Percentiles rank a stretch among this genome's conserved stretches.
These are phyloP conservation scores for Pseudogymnoascus sp. DNA, from an alignment of 2,329 filamentous ascomycete genomes.

Conservation along the genomic window DNA sequence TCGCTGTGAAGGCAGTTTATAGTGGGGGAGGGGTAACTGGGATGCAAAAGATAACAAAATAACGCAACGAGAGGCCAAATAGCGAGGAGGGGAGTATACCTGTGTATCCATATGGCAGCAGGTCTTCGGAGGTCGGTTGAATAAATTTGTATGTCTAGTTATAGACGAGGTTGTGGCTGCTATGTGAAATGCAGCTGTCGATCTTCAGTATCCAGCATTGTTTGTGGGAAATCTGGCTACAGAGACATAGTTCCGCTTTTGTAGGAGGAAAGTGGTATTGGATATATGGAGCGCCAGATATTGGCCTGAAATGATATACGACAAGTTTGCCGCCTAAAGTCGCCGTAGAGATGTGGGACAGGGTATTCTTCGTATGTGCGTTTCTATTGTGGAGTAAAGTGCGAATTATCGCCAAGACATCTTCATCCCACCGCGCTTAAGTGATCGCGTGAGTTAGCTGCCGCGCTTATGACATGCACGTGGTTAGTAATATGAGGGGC, in stretches of 20 bases:
- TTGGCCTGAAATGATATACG: neutral
- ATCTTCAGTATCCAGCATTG: conserved; percentile 8
- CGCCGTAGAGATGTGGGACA: neutral
- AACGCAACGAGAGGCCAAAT: neutral
- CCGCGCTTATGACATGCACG: conserved; percentile 6
- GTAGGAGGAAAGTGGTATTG: neutral
- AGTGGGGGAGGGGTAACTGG: conserved; percentile 1
- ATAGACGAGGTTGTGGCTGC: conserved; percentile 2
- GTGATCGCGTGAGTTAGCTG: conserved; percentile 8
- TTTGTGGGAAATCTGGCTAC: conserved; percentile 9
- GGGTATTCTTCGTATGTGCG: conserved; percentile 3
- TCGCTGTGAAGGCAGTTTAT: neutral
- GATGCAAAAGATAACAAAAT: neutral
- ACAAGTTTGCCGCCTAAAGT: neutral
- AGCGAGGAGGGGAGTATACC: neutral
- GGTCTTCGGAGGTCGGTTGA: neutral
- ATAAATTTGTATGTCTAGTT: conserved; percentile 4
- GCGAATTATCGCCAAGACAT: conserved; percentile 10
- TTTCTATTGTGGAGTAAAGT: conserved; percentile 9
- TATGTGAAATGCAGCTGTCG: conserved; percentile 7
- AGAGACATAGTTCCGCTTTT: conserved; percentile 5
- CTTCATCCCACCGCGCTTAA: conserved; percentile 10
- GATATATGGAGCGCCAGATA: neutral
- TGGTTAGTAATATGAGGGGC: conserved; percentile 4
- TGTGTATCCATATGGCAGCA: conserved; percentile 11